These are phyloP conservation scores for Nitzschia sp. DNA, from an alignment of 108 stramenopile genomes.

Conservation along the genomic window DNA sequence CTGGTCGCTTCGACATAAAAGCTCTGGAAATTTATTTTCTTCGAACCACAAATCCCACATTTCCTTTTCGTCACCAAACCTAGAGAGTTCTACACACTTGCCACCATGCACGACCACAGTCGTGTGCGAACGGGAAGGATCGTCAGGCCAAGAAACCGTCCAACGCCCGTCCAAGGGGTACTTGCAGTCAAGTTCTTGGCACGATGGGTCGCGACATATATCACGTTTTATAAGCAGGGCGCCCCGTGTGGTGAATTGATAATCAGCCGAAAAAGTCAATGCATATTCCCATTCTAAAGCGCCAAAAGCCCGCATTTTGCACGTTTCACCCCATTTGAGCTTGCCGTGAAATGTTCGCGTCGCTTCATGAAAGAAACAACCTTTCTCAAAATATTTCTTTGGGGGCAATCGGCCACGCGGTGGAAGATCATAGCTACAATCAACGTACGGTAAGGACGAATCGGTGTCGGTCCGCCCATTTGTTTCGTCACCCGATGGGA, in stretches of 20 bases:
- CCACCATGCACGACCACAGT: constrained; percentile 3
- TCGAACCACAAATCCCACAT: constrained; percentile 2
- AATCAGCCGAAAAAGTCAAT: constrained; percentile 48
- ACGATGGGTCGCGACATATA: background rate
- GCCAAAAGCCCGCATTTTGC: background rate
- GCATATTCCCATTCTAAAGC: constrained; percentile 22
- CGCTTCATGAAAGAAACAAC: constrained; percentile 44
- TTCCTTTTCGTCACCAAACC: background rate
- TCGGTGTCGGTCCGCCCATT: background rate
- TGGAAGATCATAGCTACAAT: background rate
- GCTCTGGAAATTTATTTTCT: background rate
- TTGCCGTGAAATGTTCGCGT: constrained; percentile 50
- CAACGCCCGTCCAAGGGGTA: constrained; percentile 59
- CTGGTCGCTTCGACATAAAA: background rate
- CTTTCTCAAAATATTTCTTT: constrained; percentile 20
- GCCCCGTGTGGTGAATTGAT: constrained; percentile 42
- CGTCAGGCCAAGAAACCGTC: constrained; percentile 31
- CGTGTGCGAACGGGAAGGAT: background rate
- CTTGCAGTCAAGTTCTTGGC: constrained; percentile 6
- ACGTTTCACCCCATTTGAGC: background rate
- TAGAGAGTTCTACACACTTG: constrained; percentile 22
- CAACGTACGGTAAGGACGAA: background rate
- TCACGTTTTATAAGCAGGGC: constrained; percentile 18
- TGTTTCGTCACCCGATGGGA: constrained; percentile 6
- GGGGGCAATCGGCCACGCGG: background rate